Evolutionary conservation across 495 filamentous ascomycete genomes (phyloP).

Genomic region (Annulohypoxylon stygium): DNA sequence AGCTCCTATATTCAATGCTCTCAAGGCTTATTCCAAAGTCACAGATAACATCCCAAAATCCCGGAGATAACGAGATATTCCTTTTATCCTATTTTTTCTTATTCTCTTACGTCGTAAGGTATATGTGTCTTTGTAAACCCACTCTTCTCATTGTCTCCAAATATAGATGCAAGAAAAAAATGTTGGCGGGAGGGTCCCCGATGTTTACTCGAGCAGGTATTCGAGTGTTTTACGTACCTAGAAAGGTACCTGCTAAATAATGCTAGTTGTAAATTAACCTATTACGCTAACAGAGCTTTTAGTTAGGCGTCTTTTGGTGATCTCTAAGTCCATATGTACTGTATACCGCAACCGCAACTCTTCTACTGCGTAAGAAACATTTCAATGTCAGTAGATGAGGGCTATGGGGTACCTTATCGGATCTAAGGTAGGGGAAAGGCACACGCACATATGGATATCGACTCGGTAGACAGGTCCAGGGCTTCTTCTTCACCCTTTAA

Average conservation of each 20-base stretch:
- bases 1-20: too few species aligned
- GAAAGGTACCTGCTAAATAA: neutral
- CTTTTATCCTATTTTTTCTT: neutral
- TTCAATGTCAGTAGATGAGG: neutral
- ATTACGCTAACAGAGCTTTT: conserved; percentile 10
- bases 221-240: too few species aligned
- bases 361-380: neutral
- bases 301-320: conserved; percentile 5
- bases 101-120: neutral
- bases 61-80: neutral
- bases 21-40: neutral
- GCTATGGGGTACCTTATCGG: conserved; percentile 15
- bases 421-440: conserved; percentile 20
- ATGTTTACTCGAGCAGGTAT: neutral
- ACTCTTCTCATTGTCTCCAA: conserved; percentile 20
- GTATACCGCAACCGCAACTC: neutral
- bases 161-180: conserved; percentile 19
- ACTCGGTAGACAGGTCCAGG: neutral
- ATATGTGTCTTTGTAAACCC: conserved; percentile 10
- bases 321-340: neutral
- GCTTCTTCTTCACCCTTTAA: conserved; percentile 19
- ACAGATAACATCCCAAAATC: neutral
- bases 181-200: neutral
- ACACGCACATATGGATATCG: neutral
- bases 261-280: conserved; percentile 23